These are phyloP conservation scores for Pestalotiopsis sp. DNA, from an alignment of 2,329 filamentous ascomycete genomes.

Conservation along the genomic window DNA sequence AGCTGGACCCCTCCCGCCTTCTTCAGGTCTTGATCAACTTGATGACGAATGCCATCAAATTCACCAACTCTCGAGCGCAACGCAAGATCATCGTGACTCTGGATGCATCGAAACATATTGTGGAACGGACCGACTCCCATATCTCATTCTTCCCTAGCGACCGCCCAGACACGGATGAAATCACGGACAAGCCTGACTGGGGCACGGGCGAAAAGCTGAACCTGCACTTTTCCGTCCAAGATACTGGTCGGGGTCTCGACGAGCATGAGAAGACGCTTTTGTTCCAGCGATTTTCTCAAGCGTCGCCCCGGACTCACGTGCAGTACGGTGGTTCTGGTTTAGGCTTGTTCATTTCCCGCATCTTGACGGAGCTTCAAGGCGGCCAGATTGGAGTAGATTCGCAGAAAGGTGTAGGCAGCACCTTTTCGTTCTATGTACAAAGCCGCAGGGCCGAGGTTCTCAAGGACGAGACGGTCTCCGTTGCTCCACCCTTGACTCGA, in stretches of 20 bases:
- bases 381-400: constrained; percentile 77
- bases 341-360: constrained; percentile 76
- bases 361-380: constrained; percentile 76
- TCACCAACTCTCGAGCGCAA: constrained; percentile 62
- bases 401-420: constrained; percentile 69
- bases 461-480: constrained; percentile 38
- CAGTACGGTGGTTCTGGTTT: constrained; percentile 73
- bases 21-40: constrained; percentile 79
- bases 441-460: constrained; percentile 58
- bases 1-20: constrained; percentile 74
- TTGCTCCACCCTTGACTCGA: constrained; percentile 29
- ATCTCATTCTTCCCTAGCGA: constrained; percentile 51
- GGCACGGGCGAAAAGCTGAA: constrained; percentile 72
- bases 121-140: constrained; percentile 41
- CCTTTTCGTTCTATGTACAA: constrained; percentile 78
- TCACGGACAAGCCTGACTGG: constrained; percentile 66
- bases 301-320: constrained; percentile 70
- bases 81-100: constrained; percentile 66
- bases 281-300: constrained; percentile 71
- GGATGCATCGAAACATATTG: constrained; percentile 61
- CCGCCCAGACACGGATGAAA: constrained; percentile 43
- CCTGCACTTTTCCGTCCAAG: constrained; percentile 72
- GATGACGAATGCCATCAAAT: constrained; percentile 69
- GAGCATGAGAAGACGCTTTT: constrained; percentile 68
- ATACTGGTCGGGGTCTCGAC: constrained; percentile 70